Percentiles rank a stretch among this genome's conserved stretches.
Evolutionary conservation across 1,139 yeast species (phyloP).

Genomic region (Kazachstania sp.): DNA sequence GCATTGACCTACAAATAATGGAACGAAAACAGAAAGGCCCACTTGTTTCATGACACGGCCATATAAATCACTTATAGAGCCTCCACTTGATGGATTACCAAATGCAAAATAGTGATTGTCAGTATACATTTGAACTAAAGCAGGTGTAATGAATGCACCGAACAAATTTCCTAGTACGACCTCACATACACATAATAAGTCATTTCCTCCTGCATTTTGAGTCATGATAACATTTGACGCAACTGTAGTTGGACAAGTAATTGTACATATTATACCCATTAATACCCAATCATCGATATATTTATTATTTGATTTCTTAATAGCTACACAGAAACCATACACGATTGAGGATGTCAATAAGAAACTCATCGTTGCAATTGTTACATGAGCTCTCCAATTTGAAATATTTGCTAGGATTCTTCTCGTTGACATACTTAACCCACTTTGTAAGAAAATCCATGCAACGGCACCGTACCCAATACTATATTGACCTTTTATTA

Average conservation of each 20-base stretch:
- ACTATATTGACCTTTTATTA: constrained; percentile 62
- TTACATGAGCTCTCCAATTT: constrained; percentile 76
- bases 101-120: constrained; percentile 51
- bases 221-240: constrained; percentile 91
- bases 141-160: constrained; percentile 85
- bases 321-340: constrained; percentile 65
- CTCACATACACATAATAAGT: constrained; percentile 67
- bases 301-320: constrained; percentile 47
- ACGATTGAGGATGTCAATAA: constrained; percentile 67
- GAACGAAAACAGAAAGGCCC: constrained; percentile 75
- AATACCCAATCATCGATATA: constrained; percentile 65
- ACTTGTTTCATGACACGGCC: constrained; percentile 74
- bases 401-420: constrained; percentile 51
- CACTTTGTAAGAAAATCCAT: constrained; percentile 69
- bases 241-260: constrained; percentile 85
- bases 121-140: constrained; percentile 62
- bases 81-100: constrained; percentile 68
- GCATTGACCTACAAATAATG: constrained; percentile 81
- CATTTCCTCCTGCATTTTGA: constrained; percentile 73
- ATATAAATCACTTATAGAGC: constrained; percentile 51
- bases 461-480: constrained; percentile 87
- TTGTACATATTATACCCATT: constrained; percentile 72
- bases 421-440: constrained; percentile 63
- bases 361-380: constrained; percentile 61
- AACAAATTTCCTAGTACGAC: constrained; percentile 75